Conservation (phyloP, 805 yeast species). For the Brettanomyces sp. region DNA sequence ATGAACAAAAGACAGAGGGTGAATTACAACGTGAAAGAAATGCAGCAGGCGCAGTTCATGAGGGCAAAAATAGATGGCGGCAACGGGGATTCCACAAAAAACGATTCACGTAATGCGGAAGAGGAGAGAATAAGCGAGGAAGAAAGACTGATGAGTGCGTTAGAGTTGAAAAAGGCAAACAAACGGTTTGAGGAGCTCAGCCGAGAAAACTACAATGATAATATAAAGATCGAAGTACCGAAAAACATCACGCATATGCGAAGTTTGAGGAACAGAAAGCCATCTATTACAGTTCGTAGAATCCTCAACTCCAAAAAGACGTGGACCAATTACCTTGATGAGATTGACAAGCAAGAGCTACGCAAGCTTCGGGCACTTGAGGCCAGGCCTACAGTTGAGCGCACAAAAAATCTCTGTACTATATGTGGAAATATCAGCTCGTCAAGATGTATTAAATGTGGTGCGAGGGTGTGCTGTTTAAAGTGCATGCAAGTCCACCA, state of each 20-base stretch:
- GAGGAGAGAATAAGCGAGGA: slow-evolving; percentile 5
- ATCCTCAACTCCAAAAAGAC: slow-evolving; percentile 31
- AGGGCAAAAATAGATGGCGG: slow-evolving; percentile 10
- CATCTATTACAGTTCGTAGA: slow-evolving; percentile 28
- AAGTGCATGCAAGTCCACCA: slow-evolving; percentile 31
- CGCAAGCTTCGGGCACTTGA: slow-evolving; percentile 22
- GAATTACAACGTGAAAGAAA: slow-evolving; percentile 25
- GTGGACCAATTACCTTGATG: slow-evolving; percentile 32
- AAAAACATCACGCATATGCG: slow-evolving; percentile 14
- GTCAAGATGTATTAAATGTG: slow-evolving; percentile 32
- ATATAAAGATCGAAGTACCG: slow-evolving; percentile 29
- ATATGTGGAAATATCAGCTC: slow-evolving; percentile 37
- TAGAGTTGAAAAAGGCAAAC: slow-evolving; percentile 27
- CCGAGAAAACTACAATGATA: slow-evolving; percentile 34
- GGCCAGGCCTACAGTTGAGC: slow-evolving; percentile 24
- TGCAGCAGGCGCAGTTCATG: slow-evolving; percentile 20
- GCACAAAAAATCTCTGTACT: slow-evolving; percentile 32
- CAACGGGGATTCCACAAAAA: slow-evolving; percentile 11
- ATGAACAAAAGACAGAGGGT: slow-evolving; percentile 21
- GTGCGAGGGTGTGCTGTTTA: slow-evolving; percentile 32
- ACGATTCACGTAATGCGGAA: slow-evolving; percentile 5
- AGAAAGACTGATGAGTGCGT: slow-evolving; percentile 7
- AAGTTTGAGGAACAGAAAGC: slow-evolving; percentile 12
- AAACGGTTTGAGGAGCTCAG: slow-evolving; percentile 33
- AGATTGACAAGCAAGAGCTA: slow-evolving; percentile 29